Evolutionary conservation across 257 asterid species (phyloP).

Genomic region (Pogostemon cablin): DNA sequence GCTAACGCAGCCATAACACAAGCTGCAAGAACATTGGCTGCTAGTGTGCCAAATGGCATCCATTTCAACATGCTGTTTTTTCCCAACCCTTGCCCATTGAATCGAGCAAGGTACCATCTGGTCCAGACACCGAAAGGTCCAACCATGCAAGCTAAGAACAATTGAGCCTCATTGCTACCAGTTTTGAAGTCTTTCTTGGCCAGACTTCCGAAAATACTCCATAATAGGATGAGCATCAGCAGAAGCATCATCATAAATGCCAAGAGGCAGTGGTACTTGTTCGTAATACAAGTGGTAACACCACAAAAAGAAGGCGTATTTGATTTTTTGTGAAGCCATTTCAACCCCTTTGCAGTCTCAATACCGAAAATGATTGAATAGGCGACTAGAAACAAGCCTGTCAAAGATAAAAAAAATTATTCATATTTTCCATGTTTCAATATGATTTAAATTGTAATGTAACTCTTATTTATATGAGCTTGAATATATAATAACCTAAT

Average conservation of each 20-base stretch:
- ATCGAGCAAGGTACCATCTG: conserved; percentile 83
- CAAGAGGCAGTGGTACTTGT: conserved; percentile 35
- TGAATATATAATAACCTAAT: not conserved
- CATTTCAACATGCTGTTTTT: conserved; percentile 54
- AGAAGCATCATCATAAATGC: conserved; percentile 43
- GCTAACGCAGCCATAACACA: conserved; percentile 88
- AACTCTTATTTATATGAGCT: not conserved
- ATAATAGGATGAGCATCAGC: conserved; percentile 49
- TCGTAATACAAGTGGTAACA: conserved; percentile 31
- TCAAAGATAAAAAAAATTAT: conserved; percentile 14
- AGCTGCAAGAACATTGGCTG: conserved; percentile 89
- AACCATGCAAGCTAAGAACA: conserved; percentile 77
- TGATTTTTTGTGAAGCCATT: conserved; percentile 45
- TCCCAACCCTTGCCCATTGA: conserved; percentile 83
- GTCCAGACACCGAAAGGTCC: conserved; percentile 95
- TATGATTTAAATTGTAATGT: not conserved
- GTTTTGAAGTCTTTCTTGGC: conserved; percentile 46
- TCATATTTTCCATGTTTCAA: not conserved
- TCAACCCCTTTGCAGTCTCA: conserved; percentile 68
- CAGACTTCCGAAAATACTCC: conserved; percentile 50
- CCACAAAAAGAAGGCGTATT: conserved; percentile 7
- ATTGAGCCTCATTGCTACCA: conserved; percentile 54
- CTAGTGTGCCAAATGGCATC: conserved; percentile 91
- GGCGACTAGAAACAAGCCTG: conserved; percentile 75
- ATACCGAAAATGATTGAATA: conserved; percentile 73